These are phyloP conservation scores for Elsinoe arachidis DNA, from an alignment of 2,329 filamentous ascomycete species.

Conservation along the genomic window DNA sequence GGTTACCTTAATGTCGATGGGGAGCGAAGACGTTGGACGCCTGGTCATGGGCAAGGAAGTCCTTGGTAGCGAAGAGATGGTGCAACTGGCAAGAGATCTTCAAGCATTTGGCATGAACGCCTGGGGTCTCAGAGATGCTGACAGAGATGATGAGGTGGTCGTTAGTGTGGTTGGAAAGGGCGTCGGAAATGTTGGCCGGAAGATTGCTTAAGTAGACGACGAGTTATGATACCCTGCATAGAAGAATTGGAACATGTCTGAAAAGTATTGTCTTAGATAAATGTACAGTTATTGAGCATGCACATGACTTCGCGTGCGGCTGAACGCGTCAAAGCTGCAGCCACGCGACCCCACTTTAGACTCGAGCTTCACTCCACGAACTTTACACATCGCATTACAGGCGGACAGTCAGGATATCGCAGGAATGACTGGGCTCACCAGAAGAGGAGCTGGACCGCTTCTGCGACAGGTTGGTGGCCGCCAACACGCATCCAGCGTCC, in stretches of 20 bases:
- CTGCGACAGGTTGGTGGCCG: neutral
- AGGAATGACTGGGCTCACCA: neutral
- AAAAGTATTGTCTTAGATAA: neutral
- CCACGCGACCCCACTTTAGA: neutral
- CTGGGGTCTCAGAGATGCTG: conserved; percentile 74
- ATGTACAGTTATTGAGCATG: neutral
- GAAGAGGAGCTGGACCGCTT: neutral
- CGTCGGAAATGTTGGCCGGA: conserved; percentile 89
- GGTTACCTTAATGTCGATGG: conserved; percentile 93
- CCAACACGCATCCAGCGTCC: neutral
- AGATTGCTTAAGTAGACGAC: conserved; percentile 50
- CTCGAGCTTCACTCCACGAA: neutral
- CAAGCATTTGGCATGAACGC: conserved; percentile 81
- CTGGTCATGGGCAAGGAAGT: conserved; percentile 74
- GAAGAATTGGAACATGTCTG: neutral
- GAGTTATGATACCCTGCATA: conserved; percentile 17
- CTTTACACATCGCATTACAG: neutral
- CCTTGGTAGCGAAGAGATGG: conserved; percentile 68
- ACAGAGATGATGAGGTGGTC: conserved; percentile 60
- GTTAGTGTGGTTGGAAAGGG: conserved; percentile 88
- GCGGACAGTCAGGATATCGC: too few relatives aligned
- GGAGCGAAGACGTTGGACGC: conserved; percentile 86
- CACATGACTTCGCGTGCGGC: neutral
- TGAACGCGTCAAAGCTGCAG: neutral
- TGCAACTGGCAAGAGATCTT: conserved; percentile 75